Conservation (phyloP, 2,329 filamentous ascomycete species). For the Ascochyta rabiei region DNA sequence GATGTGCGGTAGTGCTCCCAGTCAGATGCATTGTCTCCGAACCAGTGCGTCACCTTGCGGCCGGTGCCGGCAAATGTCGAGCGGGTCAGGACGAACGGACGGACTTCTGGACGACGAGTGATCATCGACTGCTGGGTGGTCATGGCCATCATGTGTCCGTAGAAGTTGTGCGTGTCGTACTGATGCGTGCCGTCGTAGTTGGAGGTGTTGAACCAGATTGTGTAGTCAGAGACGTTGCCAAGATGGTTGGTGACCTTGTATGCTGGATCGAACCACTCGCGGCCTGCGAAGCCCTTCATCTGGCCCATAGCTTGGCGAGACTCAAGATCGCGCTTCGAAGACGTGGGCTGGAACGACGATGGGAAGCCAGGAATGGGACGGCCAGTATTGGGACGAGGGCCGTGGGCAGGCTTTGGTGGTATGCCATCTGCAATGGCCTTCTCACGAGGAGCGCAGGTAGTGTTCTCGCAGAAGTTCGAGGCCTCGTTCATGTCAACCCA, state of each 20-base stretch:
- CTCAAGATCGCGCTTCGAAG: constrained; percentile 16
- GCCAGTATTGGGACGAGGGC: constrained; percentile 64
- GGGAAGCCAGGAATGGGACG: constrained; percentile 73
- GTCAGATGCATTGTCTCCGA: constrained; percentile 60
- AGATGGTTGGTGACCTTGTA: constrained; percentile 70
- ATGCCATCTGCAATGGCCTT: constrained; percentile 51
- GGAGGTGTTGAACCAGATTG: constrained; percentile 70
- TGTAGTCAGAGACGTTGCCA: constrained; percentile 50
- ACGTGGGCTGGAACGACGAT: constrained; percentile 66
- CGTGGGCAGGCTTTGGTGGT: constrained; percentile 62
- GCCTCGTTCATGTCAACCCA: constrained; percentile 60
- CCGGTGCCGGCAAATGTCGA: constrained; percentile 78
- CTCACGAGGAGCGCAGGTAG: constrained; percentile 53
- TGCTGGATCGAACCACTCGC: constrained; percentile 68
- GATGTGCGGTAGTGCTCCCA: constrained; percentile 55
- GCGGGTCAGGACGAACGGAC: constrained; percentile 76
- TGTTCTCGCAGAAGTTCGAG: constrained; percentile 49
- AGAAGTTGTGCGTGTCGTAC: constrained; percentile 80
- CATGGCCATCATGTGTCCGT: constrained; percentile 76
- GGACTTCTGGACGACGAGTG: constrained; percentile 64
- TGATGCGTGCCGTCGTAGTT: constrained; percentile 71
- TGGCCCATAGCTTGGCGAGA: constrained; percentile 46
- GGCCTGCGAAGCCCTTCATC: constrained; percentile 64
- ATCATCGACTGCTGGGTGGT: constrained; percentile 71
- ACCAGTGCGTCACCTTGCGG: constrained; percentile 63